These are phyloP conservation scores for Ceraceosorus guamensis DNA, from an alignment of 1,284 basidiomycete genomes.

Conservation along the genomic window DNA sequence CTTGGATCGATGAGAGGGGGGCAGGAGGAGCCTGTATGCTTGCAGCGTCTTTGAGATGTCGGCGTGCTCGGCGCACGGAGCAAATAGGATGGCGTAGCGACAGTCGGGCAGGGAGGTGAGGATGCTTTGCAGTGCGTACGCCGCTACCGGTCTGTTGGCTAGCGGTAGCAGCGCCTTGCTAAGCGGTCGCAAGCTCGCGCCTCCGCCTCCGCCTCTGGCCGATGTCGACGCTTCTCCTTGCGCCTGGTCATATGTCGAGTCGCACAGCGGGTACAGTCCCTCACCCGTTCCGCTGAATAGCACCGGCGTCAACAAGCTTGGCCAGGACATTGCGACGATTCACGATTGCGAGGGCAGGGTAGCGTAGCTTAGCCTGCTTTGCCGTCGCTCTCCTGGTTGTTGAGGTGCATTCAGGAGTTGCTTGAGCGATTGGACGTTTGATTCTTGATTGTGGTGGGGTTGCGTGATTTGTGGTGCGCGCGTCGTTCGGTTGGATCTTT, in stretches of 20 bases:
- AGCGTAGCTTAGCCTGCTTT: too few relatives aligned
- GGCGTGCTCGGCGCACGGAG: slow-evolving; percentile 36
- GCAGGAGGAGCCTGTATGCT: slow-evolving; percentile 28
- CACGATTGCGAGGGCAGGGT: too few relatives aligned
- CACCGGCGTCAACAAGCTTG: neutral
- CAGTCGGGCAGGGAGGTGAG: slow-evolving; percentile 27
- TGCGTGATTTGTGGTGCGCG: too few relatives aligned
- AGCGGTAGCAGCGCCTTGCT: slow-evolving; percentile 46
- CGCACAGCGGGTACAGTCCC: neutral
- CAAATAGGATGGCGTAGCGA: slow-evolving; percentile 35
- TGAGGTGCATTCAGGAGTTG: too few relatives aligned
- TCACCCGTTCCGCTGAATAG: neutral
- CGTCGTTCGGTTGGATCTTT: too few relatives aligned
- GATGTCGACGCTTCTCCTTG: too few relatives aligned
- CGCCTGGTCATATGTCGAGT: neutral
- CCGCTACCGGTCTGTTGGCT: slow-evolving; percentile 44
- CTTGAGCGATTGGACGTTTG: too few relatives aligned
- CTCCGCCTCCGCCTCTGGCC: too few relatives aligned
- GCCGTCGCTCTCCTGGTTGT: too few relatives aligned
- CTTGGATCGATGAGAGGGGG: slow-evolving; percentile 18
- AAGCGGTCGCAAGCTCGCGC: slow-evolving; percentile 4
- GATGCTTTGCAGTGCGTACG: slow-evolving; percentile 42
- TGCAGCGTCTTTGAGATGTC: slow-evolving; percentile 33
- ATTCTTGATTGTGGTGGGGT: too few relatives aligned
- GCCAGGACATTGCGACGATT: too few relatives aligned